A percentile compares a stretch with the other conserved stretches of the same genome.
Evolutionary conservation across 371 early-diverging fungal genomes (phyloP).

Genomic region (Mucor mucedo): DNA sequence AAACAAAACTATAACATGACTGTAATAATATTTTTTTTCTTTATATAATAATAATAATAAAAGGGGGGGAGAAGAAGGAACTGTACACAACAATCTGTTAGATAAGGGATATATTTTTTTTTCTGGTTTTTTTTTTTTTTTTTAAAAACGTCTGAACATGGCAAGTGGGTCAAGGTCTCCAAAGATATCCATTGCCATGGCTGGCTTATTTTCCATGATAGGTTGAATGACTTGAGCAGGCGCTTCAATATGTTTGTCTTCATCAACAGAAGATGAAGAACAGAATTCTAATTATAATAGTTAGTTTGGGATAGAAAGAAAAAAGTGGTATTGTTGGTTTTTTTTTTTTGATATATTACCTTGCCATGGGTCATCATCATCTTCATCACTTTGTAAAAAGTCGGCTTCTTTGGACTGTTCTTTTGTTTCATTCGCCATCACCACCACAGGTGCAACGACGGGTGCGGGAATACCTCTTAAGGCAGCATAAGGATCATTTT

Average conservation of each 20-base stretch:
- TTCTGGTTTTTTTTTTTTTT: not conserved
- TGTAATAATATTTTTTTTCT: not conserved
- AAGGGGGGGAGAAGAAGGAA: not conserved
- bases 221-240: constrained; percentile 12
- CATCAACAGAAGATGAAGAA: constrained; percentile 21
- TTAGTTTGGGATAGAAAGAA: not conserved
- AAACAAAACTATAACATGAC: not conserved
- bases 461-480: constrained; percentile 23
- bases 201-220: constrained; percentile 1
- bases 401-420: constrained; percentile 1
- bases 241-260: not conserved
- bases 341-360: constrained; percentile 4
- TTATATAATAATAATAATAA: not conserved
- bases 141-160: constrained; percentile 19
- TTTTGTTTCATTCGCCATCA: not conserved
- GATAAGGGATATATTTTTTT: not conserved
- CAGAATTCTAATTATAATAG: constrained; percentile 19
- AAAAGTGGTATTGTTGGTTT: no score
- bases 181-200: constrained; percentile 14
- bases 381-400: constrained; percentile 15
- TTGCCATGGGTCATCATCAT: constrained; percentile 29
- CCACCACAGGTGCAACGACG: not conserved
- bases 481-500: constrained; percentile 24
- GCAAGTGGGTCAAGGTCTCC: constrained; percentile 21
- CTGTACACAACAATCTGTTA: not conserved